These are phyloP conservation scores for Coemansia sp. DNA, from an alignment of 192 early-diverging fungal species.

Conservation along the genomic window DNA sequence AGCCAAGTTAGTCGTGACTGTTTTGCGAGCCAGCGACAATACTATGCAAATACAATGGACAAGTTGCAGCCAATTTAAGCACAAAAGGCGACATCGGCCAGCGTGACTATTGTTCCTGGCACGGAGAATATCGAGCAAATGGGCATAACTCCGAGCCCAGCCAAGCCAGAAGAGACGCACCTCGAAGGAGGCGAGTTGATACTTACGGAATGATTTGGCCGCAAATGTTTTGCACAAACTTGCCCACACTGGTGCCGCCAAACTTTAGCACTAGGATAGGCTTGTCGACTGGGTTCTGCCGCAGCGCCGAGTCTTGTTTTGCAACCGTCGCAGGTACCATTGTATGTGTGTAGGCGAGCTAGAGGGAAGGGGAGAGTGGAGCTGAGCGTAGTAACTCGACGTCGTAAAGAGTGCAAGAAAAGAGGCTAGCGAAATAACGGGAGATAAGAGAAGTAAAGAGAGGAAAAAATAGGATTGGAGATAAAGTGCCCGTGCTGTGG, in stretches of 20 bases:
- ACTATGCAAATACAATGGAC: background rate
- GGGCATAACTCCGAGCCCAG: background rate
- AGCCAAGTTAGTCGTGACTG: background rate
- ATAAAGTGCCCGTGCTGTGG: background rate
- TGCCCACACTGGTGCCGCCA: constrained; percentile 96
- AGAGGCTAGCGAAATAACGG: background rate
- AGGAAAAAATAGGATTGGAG: background rate
- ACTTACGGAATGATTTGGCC: constrained; percentile 85
- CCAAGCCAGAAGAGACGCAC: background rate
- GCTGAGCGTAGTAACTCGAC: background rate
- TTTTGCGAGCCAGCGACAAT: background rate
- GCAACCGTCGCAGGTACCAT: constrained; percentile 12
- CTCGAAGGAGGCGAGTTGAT: background rate
- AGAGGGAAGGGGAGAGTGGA: background rate
- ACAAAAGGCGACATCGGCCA: background rate
- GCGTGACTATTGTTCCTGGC: constrained; percentile 7
- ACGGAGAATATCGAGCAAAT: background rate
- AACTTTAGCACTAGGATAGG: constrained; percentile 90
- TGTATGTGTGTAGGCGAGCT: background rate
- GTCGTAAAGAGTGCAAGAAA: background rate
- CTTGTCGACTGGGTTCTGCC: constrained; percentile 31
- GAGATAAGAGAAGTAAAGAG: background rate
- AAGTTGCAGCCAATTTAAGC: background rate
- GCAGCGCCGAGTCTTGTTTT: background rate
- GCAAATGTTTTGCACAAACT: constrained; percentile 73